phyloP scores from a whole-genome alignment of 495 filamentous ascomycete species.

The Xylaria acuta region DNA sequence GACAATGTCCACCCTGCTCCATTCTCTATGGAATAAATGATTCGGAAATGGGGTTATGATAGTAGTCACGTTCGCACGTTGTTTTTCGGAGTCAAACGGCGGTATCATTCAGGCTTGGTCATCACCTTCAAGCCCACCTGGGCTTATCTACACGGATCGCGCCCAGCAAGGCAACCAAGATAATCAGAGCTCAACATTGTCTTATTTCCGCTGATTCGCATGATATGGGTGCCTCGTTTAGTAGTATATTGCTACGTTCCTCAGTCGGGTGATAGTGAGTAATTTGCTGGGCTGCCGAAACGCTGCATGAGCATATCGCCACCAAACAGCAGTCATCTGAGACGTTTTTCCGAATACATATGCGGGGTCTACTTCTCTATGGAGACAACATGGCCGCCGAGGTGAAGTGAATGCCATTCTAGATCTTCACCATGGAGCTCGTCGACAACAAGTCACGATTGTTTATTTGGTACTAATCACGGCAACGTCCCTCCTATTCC shows the following conservation, averaged over 20 bases:
- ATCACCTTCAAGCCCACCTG: constrained; percentile 26
- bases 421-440: not conserved
- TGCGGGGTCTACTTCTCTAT: too few species aligned
- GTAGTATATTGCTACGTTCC: not conserved
- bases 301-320: not conserved
- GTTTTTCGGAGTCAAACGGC: constrained; percentile 39
- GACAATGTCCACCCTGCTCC: constrained; percentile 33
- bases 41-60: constrained; percentile 33
- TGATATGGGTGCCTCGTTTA: not conserved
- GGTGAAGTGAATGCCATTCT: not conserved
- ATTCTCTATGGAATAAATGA: constrained; percentile 28
- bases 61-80: constrained; percentile 36
- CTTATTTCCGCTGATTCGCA: not conserved
- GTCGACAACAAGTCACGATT: not conserved
- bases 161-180: constrained; percentile 33
- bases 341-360: too few species aligned
- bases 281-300: not conserved
- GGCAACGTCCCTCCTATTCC: not conserved
- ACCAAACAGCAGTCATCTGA: not conserved
- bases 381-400: not conserved
- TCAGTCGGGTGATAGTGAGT: too few species aligned
- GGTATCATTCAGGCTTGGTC: constrained; percentile 37
- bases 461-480: not conserved
- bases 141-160: constrained; percentile 37
- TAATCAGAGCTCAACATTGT: constrained; percentile 26